Percentiles rank a stretch among this genome's conserved stretches.
Evolutionary conservation across 441 rosid species (phyloP).

Genomic region (Euphorbia neoarborescens): DNA sequence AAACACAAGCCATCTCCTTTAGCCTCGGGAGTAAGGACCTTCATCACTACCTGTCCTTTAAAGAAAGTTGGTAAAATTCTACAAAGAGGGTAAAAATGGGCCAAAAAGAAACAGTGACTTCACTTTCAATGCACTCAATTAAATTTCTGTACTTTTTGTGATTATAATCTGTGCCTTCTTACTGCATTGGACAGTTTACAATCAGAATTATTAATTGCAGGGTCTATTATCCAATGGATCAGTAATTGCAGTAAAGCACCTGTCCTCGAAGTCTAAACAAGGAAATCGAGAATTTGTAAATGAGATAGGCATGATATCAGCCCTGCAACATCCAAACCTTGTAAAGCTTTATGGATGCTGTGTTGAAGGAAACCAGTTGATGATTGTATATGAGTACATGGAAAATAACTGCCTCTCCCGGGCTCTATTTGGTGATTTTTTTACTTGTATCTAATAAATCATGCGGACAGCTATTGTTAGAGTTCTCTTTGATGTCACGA

Average conservation of each 20-base stretch:
- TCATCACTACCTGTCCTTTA: neutral
- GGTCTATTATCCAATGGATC: constrained; percentile 59
- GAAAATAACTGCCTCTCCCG: constrained; percentile 70
- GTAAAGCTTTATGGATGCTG: constrained; percentile 79
- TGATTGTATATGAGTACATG: constrained; percentile 62
- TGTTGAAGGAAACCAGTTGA: constrained; percentile 68
- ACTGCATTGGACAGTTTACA: neutral
- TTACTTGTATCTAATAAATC: neutral
- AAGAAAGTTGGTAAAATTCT: neutral
- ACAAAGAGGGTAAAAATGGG: neutral
- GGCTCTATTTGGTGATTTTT: constrained; percentile 57
- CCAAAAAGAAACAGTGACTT: neutral
- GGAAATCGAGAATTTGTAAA: constrained; percentile 57
- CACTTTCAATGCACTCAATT: neutral
- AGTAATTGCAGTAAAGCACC: constrained; percentile 62
- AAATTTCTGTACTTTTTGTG: neutral
- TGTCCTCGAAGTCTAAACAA: constrained; percentile 66
- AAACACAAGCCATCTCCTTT: neutral
- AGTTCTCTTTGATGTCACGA: neutral
- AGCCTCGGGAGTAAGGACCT: neutral
- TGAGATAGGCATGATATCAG: constrained; percentile 87
- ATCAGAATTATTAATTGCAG: constrained; percentile 30
- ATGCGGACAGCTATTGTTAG: neutral
- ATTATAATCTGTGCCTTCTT: neutral
- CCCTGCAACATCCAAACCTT: constrained; percentile 82